Evolutionary conservation across 768 basidiomycete genomes (phyloP), one percentile per base, ranked within the genome.

Genomic region (Tricholoma saponaceum): DNA sequence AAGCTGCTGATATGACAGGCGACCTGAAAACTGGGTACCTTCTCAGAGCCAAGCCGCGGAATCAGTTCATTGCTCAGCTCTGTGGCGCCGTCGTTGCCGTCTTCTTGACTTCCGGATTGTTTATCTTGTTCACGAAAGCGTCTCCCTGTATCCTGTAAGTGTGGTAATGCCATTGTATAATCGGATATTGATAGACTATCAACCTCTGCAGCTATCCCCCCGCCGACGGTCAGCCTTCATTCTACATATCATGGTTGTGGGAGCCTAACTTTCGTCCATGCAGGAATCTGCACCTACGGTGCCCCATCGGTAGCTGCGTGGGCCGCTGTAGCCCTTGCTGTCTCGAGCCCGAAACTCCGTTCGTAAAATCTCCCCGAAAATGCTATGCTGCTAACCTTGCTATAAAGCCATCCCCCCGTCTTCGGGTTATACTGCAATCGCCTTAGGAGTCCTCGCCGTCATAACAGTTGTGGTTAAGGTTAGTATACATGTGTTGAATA

Each of bases 11-110:
- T 66, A 86, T 87, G 86, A 82, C 80, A 47, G 79, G 84, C 56
- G 86, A 87, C 66, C 67, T 87, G 62, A 86, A 87, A 72, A 83
- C 86, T n/a, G 83, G 83, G 59, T 85, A 85, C 67, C 81, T 87
- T 57, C 77, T 86, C 23, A 75, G 85, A 52, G 80, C 84, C 12
- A 86, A 84, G 62, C 85, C 85, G 37, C 77, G 70, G 55, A 82
- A 83, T 67, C 82, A 86, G 70, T 86, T 86, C 64, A 72, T 82
- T 58, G 83, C 81, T 23, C 84, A 85, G 69, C 70, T 85, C 3
- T 75, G 72, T 59, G 85, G 85, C 52, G 74, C 84, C 20, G 72
- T 83, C 55, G 81, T 85, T 50, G 79, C 86, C 20, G 73, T 85
- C 32, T 86, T 87, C 76, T 71, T 86, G 68, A 76, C 75, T 55